phyloP scores from a whole-genome alignment of 805 yeast genomes.

The Ogataea parapolymorpha region DNA sequence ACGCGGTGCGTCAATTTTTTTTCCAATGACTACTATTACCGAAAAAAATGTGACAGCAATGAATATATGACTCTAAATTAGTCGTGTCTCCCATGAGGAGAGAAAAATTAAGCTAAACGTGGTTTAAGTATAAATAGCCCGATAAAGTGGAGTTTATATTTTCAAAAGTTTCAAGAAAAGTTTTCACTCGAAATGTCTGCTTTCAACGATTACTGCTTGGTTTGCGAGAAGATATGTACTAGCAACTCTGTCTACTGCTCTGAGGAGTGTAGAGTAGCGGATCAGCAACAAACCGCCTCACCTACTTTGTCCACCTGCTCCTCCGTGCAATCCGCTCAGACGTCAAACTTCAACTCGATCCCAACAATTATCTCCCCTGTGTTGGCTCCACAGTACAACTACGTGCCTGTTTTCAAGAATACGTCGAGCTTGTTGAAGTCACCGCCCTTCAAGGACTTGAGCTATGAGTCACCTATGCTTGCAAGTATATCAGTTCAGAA shows the following conservation, averaged over 20 bases:
- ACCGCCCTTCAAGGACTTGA: constrained; percentile 24
- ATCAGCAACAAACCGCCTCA: constrained; percentile 23
- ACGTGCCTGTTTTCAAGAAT: not conserved
- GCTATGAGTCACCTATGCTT: constrained; percentile 33
- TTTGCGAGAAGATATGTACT: constrained; percentile 34
- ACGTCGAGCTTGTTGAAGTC: constrained; percentile 15
- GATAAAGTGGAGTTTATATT: constrained; percentile 2
- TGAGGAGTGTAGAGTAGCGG: constrained; percentile 27
- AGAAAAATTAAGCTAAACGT: constrained; percentile 4
- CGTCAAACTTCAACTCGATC: constrained; percentile 10
- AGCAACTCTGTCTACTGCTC: constrained; percentile 34
- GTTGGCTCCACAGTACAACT: constrained; percentile 27
- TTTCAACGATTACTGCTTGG: constrained; percentile 36
- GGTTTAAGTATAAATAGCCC: constrained; percentile 7
- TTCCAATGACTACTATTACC: not conserved
- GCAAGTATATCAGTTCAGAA: constrained; percentile 15
- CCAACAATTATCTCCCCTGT: constrained; percentile 29
- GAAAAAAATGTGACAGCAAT: constrained; percentile 10
- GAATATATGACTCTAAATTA: constrained; percentile 5
- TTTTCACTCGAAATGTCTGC: constrained; percentile 35
- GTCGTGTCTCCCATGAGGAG: constrained; percentile 6
- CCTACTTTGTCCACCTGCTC: constrained; percentile 26
- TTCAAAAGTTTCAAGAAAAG: not conserved
- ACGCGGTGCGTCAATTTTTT: constrained; percentile 2
- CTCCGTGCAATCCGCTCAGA: constrained; percentile 13